Percentiles rank a stretch among this genome's conserved stretches.
Evolutionary conservation across 73 alveolate species (phyloP).

Genomic region (Paramecium caudatum): DNA sequence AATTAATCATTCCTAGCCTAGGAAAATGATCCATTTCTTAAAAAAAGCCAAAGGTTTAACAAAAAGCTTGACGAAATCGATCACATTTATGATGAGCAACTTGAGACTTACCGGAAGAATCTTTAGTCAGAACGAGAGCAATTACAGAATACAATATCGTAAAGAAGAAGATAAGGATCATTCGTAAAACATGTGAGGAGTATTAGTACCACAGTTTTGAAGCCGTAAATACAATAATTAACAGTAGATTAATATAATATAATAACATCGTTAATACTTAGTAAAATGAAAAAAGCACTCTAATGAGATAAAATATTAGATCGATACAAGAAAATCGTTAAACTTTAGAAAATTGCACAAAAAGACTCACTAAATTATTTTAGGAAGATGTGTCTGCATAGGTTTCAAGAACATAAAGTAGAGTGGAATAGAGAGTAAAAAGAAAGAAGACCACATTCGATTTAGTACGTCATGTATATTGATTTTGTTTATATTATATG

Average conservation of each 20-base stretch:
- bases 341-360: constrained; percentile 16
- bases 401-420: background rate
- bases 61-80: constrained; percentile 14
- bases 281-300: background rate
- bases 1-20: background rate
- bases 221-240: constrained; percentile 25
- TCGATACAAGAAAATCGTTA: constrained; percentile 13
- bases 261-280: constrained; percentile 8
- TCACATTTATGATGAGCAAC: background rate
- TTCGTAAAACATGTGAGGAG: constrained; percentile 38
- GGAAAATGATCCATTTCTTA: constrained; percentile 31
- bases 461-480: background rate
- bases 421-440: background rate
- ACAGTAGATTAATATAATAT: constrained; percentile 22
- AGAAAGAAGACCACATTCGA: background rate
- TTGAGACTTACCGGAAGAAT: constrained; percentile 26
- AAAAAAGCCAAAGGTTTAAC: background rate
- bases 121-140: background rate
- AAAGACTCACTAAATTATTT: constrained; percentile 23
- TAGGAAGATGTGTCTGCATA: background rate
- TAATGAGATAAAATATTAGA: background rate
- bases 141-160: background rate
- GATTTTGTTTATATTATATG: background rate
- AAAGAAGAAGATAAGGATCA: constrained; percentile 42
- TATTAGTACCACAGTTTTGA: constrained; percentile 38